Base-by-base conservation (phyloP, 371 early-diverging fungal species). In the Actinomucor elegans region DNA sequence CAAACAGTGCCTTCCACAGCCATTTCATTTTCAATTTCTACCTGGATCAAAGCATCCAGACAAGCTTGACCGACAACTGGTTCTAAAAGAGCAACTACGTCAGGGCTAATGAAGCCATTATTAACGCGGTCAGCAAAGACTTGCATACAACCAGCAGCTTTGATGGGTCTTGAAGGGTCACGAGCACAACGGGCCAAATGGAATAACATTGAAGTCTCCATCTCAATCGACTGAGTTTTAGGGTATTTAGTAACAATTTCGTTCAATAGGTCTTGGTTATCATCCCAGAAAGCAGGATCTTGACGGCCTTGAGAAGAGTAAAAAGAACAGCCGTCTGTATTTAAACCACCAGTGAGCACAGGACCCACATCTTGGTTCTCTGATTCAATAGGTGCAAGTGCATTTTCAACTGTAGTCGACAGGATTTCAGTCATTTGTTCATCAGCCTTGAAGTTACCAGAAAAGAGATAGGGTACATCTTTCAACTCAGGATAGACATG, bases 151-250 rank as follows among this genome's bases (percentile, higher is more conserved):
- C 91, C 93, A 20, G 91, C 88, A 0, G 92, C 91, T 4, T 79
- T 76, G 41, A 96, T 86, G 3, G 78, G 77, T 28, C 75, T 63
- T 28, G 60, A 55, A 2, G 71, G 62, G 20, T 48, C 55, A 3
- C 64, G 65, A 15, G 79, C 69, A 27, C 78, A 71, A 31, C 63
- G 61, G 12, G 96, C 94, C 29, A 96, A 64, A 59, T 96, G 96
- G 73, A 89, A 88, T 33, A 97, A 61, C 82, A 85, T 86, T 48
- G 84, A 91, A 0, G 88, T 84, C 69, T 97, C 98, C 98, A 97
- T 97, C 69, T 97, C 96, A 17, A 96, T 66, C 0, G 89, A 89
- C 45, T 80, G 66, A 0, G 85, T 83, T 12, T 75, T 69, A 14
- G 90, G 91, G 52, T 84, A 76, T n/a, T 64, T 56, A 0, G 46